Evolutionary conservation across 2,329 filamentous ascomycete species (phyloP), one percentile per base, ranked within the genome.

Genomic region (Colletotrichum sp.): DNA sequence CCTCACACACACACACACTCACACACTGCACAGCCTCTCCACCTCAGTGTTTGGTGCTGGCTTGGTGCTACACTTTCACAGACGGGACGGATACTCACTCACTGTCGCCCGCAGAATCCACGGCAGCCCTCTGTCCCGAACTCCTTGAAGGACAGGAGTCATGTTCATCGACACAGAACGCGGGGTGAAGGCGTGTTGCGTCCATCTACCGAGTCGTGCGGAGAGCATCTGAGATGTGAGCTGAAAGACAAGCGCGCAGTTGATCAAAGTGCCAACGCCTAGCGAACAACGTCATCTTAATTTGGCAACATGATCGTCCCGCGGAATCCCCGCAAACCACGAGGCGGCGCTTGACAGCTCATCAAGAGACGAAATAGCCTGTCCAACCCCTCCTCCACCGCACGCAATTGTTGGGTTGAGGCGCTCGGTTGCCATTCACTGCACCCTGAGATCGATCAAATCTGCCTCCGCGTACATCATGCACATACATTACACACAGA

Each of bases 301-400:
- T 58, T 69, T 68, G 58, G 38, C 64, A 32, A 57, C 36, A 52
- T 66, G 58, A 69, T 76, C 70, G 58, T 76, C 74, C 74, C 71
- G 71, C 74, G 48, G 63, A 55, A 75, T 64, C 70, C 70, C 74
- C 64, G 71, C 74, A 75, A 76, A 69, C 70, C 74, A 66, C 69
- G 43, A 72, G 69, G 73, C 55, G 69, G 21, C 63, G 73, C 64
- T 36, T 65, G 73, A 69, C 69, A 75, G 64, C 38, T 65, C 70
- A 65, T 68, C 43, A 68, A 72, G 70, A 64, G 69, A 75, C 63
- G 34, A 75, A 73, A 64, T 52, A 58, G 38, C 69, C n/a, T 38
- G 43, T 70, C 28, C 28, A 43, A n/a, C 24, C 38, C 55, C 57
- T 72, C 67, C 66, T 71, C 67, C 67, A 58, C 64, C 43, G 10